Conservation (phyloP, 495 filamentous ascomycete genomes). For the Chaetomium fimeti region DNA sequence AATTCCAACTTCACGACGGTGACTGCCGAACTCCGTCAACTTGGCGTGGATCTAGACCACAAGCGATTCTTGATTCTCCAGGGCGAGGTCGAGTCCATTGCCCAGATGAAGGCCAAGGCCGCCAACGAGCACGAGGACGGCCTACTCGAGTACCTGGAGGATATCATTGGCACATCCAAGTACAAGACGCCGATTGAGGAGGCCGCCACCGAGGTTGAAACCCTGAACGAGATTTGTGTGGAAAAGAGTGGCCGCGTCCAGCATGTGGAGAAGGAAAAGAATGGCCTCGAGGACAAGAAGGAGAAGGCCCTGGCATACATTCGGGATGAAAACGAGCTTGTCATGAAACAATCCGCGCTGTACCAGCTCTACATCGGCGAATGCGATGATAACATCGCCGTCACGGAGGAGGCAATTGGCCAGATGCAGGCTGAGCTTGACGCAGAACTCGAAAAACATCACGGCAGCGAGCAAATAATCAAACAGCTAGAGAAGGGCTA, state of each 20-base stretch:
- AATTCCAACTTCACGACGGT: conserved; percentile 89
- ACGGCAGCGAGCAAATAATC: conserved; percentile 87
- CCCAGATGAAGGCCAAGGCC: conserved; percentile 98
- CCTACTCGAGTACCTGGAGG: conserved; percentile 92
- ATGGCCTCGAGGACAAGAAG: conserved; percentile 89
- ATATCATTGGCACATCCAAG: conserved; percentile 97
- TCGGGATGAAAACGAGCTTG: conserved; percentile 88
- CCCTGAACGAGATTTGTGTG: conserved; percentile 86
- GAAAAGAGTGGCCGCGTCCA: conserved; percentile 94
- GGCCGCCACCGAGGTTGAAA: conserved; percentile 81
- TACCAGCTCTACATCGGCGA: conserved; percentile 90
- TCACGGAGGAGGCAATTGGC: conserved; percentile 83
- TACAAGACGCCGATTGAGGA: conserved; percentile 98
- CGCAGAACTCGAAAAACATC: conserved; percentile 84
- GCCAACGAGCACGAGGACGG: conserved; percentile 93
- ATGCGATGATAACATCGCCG: conserved; percentile 80
- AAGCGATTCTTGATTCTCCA: conserved; percentile 97
- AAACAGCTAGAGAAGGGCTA: conserved; percentile 84
- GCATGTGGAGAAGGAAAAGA: conserved; percentile 97
- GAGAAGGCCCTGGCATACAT: conserved; percentile 87
- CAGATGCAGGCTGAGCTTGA: conserved; percentile 89
- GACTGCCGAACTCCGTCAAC: conserved; percentile 80
- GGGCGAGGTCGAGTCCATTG: conserved; percentile 97
- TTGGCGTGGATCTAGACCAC: conserved; percentile 93
- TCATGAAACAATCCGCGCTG: conserved; percentile 79